Evolutionary conservation across 2,329 filamentous ascomycete genomes (phyloP).

Genomic region (Claviceps sp.): DNA sequence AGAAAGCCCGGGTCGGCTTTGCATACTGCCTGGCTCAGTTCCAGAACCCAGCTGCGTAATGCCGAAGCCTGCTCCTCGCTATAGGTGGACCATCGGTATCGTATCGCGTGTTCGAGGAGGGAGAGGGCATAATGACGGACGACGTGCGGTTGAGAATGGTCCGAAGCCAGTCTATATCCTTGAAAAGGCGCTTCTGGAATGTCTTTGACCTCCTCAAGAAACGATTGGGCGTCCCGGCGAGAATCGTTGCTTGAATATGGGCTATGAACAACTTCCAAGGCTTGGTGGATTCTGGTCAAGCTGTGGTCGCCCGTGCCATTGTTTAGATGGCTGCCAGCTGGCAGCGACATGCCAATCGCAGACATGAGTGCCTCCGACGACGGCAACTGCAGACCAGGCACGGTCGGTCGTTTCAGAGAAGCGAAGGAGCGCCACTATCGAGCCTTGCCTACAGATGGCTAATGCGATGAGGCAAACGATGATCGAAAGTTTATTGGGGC

Average conservation of each 20-base stretch:
- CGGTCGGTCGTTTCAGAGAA: background rate
- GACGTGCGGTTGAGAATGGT: constrained; percentile 60
- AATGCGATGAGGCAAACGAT: background rate
- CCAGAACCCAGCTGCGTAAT: constrained; percentile 63
- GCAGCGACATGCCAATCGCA: constrained; percentile 22
- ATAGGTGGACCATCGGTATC: constrained; percentile 70
- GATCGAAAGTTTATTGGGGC: background rate
- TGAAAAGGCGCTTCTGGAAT: constrained; percentile 68
- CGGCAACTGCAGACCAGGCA: background rate
- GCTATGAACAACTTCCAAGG: constrained; percentile 77
- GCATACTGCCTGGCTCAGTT: constrained; percentile 59
- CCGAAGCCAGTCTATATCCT: constrained; percentile 70
- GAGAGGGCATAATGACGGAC: constrained; percentile 91
- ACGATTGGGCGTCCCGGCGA: constrained; percentile 69
- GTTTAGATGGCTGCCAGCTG: constrained; percentile 18
- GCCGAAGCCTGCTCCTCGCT: constrained; percentile 51
- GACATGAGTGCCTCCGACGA: constrained; percentile 16
- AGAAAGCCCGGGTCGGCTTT: constrained; percentile 67
- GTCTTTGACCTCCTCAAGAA: constrained; percentile 75
- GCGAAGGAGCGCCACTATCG: background rate
- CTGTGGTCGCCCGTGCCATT: constrained; percentile 28
- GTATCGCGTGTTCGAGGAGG: constrained; percentile 78
- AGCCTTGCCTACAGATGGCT: background rate
- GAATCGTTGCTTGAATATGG: constrained; percentile 67
- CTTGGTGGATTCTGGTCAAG: constrained; percentile 62